Conservation (phyloP, 495 filamentous ascomycete genomes). For the Hamigera avellanea region DNA sequence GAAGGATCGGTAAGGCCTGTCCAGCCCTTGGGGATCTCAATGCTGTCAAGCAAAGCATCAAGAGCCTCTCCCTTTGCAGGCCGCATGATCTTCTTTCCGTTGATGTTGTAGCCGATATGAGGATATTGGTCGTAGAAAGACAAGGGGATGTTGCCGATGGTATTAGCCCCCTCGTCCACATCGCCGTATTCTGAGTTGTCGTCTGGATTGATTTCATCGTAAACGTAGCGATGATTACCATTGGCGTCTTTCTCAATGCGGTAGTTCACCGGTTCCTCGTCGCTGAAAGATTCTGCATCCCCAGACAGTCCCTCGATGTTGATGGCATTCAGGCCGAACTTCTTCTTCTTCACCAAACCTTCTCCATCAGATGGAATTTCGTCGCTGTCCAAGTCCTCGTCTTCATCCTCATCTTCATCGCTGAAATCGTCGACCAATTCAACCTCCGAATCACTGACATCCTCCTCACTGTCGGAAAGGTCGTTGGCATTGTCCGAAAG, state of each 20-base stretch:
- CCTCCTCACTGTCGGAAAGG: slow-evolving; percentile 29
- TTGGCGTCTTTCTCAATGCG: slow-evolving; percentile 53
- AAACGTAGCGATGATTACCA: slow-evolving; percentile 64
- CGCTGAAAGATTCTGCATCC: slow-evolving; percentile 9
- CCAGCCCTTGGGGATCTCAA: slow-evolving; percentile 97
- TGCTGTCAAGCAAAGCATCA: slow-evolving; percentile 88
- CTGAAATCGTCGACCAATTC: slow-evolving; percentile 37
- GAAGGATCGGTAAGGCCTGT: slow-evolving; percentile 88
- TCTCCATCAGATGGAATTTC: slow-evolving; percentile 39
- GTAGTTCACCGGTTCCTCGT: slow-evolving; percentile 27
- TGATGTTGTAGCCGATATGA: slow-evolving; percentile 97
- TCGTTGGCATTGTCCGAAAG: slow-evolving; percentile 49
- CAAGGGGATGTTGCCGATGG: slow-evolving; percentile 88
- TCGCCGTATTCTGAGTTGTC: slow-evolving; percentile 95
- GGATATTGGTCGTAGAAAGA: slow-evolving; percentile 95
- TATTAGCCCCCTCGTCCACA: slow-evolving; percentile 66
- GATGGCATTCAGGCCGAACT: slow-evolving; percentile 8
- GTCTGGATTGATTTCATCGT: slow-evolving; percentile 83
- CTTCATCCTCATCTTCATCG: slow-evolving; percentile 27
- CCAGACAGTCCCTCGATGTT: slow-evolving; percentile 6
- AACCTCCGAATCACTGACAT: slow-evolving; percentile 32
- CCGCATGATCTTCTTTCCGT: slow-evolving; percentile 94
- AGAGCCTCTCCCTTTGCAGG: slow-evolving; percentile 89
- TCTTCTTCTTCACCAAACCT: slow-evolving; percentile 11
- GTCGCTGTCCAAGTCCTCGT: slow-evolving; percentile 38